Conservation (phyloP, 805 yeast species). For the Millerozyma acaciae region DNA sequence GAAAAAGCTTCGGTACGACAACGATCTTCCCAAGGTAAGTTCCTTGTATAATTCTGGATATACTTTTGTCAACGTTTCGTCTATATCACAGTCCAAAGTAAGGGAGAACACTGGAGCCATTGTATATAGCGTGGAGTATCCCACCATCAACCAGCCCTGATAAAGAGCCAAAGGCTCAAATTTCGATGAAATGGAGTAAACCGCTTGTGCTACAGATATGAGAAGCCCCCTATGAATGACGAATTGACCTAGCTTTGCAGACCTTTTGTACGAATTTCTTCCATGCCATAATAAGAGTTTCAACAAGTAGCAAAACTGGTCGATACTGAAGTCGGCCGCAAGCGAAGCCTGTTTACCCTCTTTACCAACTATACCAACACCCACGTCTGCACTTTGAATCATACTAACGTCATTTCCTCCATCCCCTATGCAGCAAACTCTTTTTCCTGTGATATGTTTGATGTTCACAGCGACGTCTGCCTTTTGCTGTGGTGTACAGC, state of each 20-base stretch:
- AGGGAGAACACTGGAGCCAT: constrained; percentile 97
- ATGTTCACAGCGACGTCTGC: constrained; percentile 89
- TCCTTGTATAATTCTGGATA: constrained; percentile 96
- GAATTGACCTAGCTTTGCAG: constrained; percentile 93
- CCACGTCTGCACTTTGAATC: constrained; percentile 99
- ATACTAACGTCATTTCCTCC: constrained; percentile 99
- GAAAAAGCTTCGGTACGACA: constrained; percentile 83
- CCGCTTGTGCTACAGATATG: constrained; percentile 92
- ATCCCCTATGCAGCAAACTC: constrained; percentile 98
- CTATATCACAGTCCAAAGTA: constrained; percentile 87
- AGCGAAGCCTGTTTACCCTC: constrained; percentile 97
- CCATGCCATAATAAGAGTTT: constrained; percentile 96
- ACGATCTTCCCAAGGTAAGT: constrained; percentile 79
- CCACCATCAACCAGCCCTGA: constrained; percentile 98
- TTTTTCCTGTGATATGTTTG: constrained; percentile 71
- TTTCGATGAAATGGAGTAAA: constrained; percentile 77
- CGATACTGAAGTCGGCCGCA: constrained; percentile 94
- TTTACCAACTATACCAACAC: constrained; percentile 98
- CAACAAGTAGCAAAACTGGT: constrained; percentile 85
- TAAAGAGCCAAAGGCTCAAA: constrained; percentile 93
- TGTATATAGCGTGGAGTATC: constrained; percentile 94
- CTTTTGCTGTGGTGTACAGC: constrained; percentile 98
- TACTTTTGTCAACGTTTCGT: constrained; percentile 78
- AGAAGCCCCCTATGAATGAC: constrained; percentile 94
- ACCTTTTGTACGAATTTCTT: constrained; percentile 90